These are phyloP conservation scores for Hypoxylon rickii DNA, from an alignment of 495 filamentous ascomycete genomes.

Conservation along the genomic window DNA sequence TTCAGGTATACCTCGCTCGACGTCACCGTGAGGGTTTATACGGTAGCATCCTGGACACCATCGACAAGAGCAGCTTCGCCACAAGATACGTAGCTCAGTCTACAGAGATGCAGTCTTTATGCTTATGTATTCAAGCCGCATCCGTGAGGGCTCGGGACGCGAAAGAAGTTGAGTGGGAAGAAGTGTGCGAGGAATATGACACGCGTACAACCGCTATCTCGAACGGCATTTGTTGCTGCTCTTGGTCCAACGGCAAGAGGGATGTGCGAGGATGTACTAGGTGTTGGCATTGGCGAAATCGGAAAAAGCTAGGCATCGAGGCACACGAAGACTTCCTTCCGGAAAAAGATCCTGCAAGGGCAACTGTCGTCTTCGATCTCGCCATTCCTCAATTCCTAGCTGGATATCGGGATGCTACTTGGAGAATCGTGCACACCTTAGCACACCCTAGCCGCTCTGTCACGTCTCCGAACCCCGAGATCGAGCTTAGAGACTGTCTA, in stretches of 20 bases:
- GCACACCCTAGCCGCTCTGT: slow-evolving; percentile 18
- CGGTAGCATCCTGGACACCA: slow-evolving; percentile 51
- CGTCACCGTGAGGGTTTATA: slow-evolving; percentile 25
- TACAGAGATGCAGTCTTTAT: slow-evolving; percentile 35
- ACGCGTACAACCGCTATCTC: slow-evolving; percentile 42
- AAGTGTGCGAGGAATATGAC: slow-evolving; percentile 44
- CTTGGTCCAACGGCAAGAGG: slow-evolving; percentile 28
- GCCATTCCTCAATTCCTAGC: slow-evolving; percentile 41
- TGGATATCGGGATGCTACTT: slow-evolving; percentile 53
- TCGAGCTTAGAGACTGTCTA: slow-evolving; percentile 21
- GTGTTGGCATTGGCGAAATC: slow-evolving; percentile 23
- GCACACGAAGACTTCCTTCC: slow-evolving; percentile 56
- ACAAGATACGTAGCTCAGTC: slow-evolving; percentile 48
- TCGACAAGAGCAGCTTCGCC: slow-evolving; percentile 48
- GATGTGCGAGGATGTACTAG: slow-evolving; percentile 39
- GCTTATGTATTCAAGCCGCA: slow-evolving; percentile 39
- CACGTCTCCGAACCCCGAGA: slow-evolving; percentile 9
- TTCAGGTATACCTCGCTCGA: slow-evolving; percentile 53
- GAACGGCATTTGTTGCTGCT: slow-evolving; percentile 31
- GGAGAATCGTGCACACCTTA: slow-evolving; percentile 38
- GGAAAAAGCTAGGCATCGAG: slow-evolving; percentile 41
- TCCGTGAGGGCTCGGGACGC: slow-evolving; percentile 28
- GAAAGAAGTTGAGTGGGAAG: slow-evolving; percentile 49
- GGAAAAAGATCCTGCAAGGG: slow-evolving; percentile 23
- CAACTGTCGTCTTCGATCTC: slow-evolving; percentile 52